A percentile compares a stretch with the other conserved stretches of the same genome.
Evolutionary conservation across 768 basidiomycete species (phyloP).

Genomic region (Heimioporus sp.): DNA sequence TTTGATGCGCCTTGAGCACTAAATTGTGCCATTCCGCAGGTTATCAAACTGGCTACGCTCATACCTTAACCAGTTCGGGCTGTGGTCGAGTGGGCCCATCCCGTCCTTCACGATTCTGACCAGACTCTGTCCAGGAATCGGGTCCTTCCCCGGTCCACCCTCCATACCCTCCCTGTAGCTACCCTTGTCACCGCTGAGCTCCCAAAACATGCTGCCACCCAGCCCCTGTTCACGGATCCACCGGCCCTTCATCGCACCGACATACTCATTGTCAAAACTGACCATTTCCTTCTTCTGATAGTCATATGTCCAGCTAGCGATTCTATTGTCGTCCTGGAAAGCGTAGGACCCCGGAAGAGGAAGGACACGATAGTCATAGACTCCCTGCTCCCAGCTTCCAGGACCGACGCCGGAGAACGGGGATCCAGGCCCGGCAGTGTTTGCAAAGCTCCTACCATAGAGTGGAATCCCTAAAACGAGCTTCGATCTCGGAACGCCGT

Average conservation of each 20-base stretch:
- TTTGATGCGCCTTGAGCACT: conserved; percentile 4
- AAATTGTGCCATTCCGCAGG: conserved; percentile 62
- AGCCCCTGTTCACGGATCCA: conserved; percentile 77
- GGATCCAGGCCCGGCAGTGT: conserved; percentile 77
- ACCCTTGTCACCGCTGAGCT: conserved; percentile 86
- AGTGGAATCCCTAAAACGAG: conserved; percentile 89
- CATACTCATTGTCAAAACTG: conserved; percentile 72
- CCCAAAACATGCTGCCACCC: conserved; percentile 95
- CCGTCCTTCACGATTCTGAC: conserved; percentile 71
- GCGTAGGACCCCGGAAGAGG: conserved; percentile 73
- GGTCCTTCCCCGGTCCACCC: conserved; percentile 69
- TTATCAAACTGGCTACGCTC: conserved; percentile 78
- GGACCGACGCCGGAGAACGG: conserved; percentile 80
- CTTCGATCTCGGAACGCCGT: conserved; percentile 76
- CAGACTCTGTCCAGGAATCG: conserved; percentile 66
- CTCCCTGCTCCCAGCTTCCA: conserved; percentile 88
- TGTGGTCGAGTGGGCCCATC: conserved; percentile 73
- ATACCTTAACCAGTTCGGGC: conserved; percentile 82
- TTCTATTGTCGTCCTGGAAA: conserved; percentile 58
- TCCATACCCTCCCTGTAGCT: conserved; percentile 69
- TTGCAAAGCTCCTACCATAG: conserved; percentile 89
- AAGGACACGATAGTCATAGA: conserved; percentile 91
- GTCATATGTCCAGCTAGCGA: conserved; percentile 87
- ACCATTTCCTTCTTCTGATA: conserved; percentile 73
- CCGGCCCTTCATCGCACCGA: conserved; percentile 70